Evolutionary conservation across 106 monocot species (phyloP), one percentile per base, ranked within the genome.

Genomic region (Dendrobium nobile): DNA sequence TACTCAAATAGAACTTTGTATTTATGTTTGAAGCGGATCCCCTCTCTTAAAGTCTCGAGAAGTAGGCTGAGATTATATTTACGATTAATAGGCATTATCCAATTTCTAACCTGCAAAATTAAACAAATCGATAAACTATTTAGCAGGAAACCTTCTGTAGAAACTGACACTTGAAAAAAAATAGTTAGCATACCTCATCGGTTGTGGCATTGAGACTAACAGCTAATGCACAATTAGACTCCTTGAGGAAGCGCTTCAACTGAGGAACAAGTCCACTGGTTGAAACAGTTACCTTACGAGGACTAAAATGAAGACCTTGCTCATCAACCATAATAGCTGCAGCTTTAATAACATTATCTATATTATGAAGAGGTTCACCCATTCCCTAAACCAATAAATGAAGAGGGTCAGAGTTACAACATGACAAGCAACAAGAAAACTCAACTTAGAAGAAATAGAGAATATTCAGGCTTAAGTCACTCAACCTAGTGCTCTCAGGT

Each of bases 131-230:
- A 74, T 27, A 37, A 18, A 56, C 28, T 68, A 72, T 7, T 77
- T 22, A 78, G n/a, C 5, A 4, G 8, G 37, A 13, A 19, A 77
- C 17, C n/a, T 13, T 74, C 20, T 19, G 19, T 37, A 79, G 7
- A 77, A 47, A n/a, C 51, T 45, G 45, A 45, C 9, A 9, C 5
- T 0, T 37, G 37, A 37, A 37, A 37, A 37, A 51, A 51, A 51
- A 51, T 2, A 11, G 13, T 47, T 47, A 51, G 67, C 51, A 80
- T 59, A 98, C 97, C 92, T 98, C 97, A 83, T 98, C 97, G 2
- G 97, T 98, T 37, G 97, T 98, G 28, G 97, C 94, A 88, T 98
- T 98, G 56, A 98, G 88, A 88, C 97, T 98, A 72, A 98, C 97
- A 54, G 97, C 97, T 54, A 98, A 80, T 27, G 94, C 67, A 80